Evolutionary conservation across 805 yeast species (phyloP).

Genomic region (Candida quercuum): DNA sequence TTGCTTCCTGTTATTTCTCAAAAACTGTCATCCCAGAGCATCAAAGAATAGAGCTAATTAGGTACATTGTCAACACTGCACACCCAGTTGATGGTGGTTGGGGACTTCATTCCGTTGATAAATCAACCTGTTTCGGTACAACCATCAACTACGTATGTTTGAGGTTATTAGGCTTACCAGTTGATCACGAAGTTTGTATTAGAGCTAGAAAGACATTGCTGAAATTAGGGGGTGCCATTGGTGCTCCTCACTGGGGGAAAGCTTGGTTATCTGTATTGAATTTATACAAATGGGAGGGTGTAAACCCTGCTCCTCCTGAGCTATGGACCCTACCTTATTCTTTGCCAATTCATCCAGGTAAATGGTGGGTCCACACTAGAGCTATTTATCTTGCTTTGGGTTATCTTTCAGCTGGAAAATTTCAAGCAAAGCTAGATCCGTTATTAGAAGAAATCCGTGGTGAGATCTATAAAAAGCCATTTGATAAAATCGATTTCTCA

Average conservation of each 20-base stretch:
- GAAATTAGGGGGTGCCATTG: slow-evolving; percentile 82
- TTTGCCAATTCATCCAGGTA: slow-evolving; percentile 84
- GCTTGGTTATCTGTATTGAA: slow-evolving; percentile 80
- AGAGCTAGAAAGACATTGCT: slow-evolving; percentile 70
- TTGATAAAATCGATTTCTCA: slow-evolving; percentile 59
- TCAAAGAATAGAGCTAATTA: slow-evolving; percentile 60
- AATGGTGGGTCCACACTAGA: slow-evolving; percentile 99
- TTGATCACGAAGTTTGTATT: slow-evolving; percentile 69
- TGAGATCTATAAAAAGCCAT: slow-evolving; percentile 74
- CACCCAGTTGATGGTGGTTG: slow-evolving; percentile 99
- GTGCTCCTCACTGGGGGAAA: slow-evolving; percentile 97
- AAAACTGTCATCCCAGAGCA: slow-evolving; percentile 63
- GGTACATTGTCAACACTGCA: slow-evolving; percentile 86
- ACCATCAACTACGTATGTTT: slow-evolving; percentile 78
- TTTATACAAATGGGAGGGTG: slow-evolving; percentile 92
- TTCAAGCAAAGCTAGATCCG: slow-evolving; percentile 56
- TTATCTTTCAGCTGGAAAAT: slow-evolving; percentile 57
- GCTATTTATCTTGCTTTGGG: slow-evolving; percentile 87
- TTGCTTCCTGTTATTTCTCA: slow-evolving; percentile 68
- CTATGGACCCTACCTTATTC: slow-evolving; percentile 81
- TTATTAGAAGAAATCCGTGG: slow-evolving; percentile 58
- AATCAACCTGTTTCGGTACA: slow-evolving; percentile 94
- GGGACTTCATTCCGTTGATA: slow-evolving; percentile 93
- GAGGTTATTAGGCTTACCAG: slow-evolving; percentile 70
- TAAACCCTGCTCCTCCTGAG: slow-evolving; percentile 97